Evolutionary conservation across 495 filamentous ascomycete species (phyloP), one percentile per base, ranked within the genome.

Genomic region (Penicillium coffeae): DNA sequence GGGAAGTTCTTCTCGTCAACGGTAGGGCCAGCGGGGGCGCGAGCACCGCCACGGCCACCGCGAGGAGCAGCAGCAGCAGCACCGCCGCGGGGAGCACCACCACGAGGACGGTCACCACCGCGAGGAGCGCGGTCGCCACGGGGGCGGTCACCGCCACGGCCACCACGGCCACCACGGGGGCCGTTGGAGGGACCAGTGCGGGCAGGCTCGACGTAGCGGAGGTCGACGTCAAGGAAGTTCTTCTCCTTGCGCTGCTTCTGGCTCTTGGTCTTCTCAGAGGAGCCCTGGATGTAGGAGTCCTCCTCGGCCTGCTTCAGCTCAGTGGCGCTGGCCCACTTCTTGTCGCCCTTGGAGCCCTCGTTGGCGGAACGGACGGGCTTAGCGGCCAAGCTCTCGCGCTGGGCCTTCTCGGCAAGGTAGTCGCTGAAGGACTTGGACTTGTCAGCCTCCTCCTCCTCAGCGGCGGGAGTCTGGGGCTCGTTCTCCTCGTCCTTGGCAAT

Each of bases 171-270:
- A 48, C 68, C 68, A 62, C 77, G 75, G 50, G 71, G 65, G 49
- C 73, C 67, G 69, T 54, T 69, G 52, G 54, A 48, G 59, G 77
- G 69, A 42, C 62, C 53, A 48, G 63, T 45, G 51, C 76, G 78
- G 27, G 71, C 63, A 42, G 72, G 69, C 69, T 95, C 87, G 46
- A 88, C 77, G 62, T 77, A 92, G 52, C 82, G 80, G 55, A 88
- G 72, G 66, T 96, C 93, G 48, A 98, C 85, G 50, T 94, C 89
- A 50, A 98, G 67, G 67, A 84, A 62, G 67, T 86, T 82, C 84
- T 96, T 96, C 69, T 86, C 76, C 83, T 96, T 96, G 76, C 87
- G 87, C 77, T 93, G 85, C 63, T 89, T 85, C 72, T 88, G 81
- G 59, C 89, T 87, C 82, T 87, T 86, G 63, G 80, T 70, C 83